Evolutionary conservation across 2,329 filamentous ascomycete species (phyloP), one percentile per base, ranked within the genome.

Genomic region (Curvularia hawaiiensis): DNA sequence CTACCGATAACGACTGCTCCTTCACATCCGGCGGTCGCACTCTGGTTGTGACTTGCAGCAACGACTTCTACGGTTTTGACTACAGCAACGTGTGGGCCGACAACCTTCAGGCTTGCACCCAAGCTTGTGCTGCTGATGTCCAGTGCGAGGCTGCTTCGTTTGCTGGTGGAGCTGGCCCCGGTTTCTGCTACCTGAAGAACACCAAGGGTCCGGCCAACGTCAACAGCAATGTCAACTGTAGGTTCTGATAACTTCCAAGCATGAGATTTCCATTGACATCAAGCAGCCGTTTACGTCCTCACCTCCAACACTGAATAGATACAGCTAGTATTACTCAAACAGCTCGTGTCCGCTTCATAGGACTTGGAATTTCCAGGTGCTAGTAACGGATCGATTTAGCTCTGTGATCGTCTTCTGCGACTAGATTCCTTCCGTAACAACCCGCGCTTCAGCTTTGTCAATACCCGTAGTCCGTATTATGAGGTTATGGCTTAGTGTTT

Each of bases 21-120:
- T 50, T 39, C 38, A 50, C 48, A 28, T 28, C 26, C 11, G 48
- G 48, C 26, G 14, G 24, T 8, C 48, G 48, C 38, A 50, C 48
- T 14, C 48, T 50, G 24, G 12, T 24, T 26, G 11, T 50, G 26
- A 41, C 12, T 2, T 50, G 48, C 1, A 35, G 48, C 16, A 35
- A 39, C 31, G 48, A 50, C 38, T 50, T 50, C n/a, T 50, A 50
- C 3, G 48, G 48, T 18, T 33, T 33, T n/a, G 48, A 50, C 20
- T 22, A 18, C 24, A 8, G 30, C 24, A 50, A 41, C 35, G 11
- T 39, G 24, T 50, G 11, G 11, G 22, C 24, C 33, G 48, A 33
- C 5, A 50, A 0, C 24, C 26, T 50, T 11, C 3, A 50, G 8
- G 38, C 48, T 50, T 50, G 48, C 48, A 41, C 48, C 2, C n/a